Percentiles rank a stretch among this genome's conserved stretches.
phyloP scores from a whole-genome alignment of 108 stramenopile species.

The Skeletonema menzelii region DNA sequence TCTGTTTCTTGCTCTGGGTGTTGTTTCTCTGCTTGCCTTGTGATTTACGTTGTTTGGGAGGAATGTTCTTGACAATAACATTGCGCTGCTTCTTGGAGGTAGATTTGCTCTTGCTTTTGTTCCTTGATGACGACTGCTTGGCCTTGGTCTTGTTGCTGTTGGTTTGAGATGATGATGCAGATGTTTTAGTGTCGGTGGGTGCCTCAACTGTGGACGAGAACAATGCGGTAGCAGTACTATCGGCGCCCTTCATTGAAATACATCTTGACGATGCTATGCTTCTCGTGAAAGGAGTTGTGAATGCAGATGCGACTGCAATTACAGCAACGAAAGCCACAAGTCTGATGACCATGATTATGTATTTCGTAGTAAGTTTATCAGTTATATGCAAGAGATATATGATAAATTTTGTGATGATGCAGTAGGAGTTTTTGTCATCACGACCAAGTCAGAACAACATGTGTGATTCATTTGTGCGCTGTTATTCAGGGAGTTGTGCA shows the following conservation, averaged over 20 bases:
- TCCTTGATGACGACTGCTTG: background rate
- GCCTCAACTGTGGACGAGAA: background rate
- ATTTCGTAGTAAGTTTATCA: too few species aligned
- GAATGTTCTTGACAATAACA: background rate
- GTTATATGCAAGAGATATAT: too few species aligned
- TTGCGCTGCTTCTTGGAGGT: background rate
- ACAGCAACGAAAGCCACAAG: background rate
- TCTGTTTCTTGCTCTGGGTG: background rate
- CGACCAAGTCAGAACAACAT: too few species aligned
- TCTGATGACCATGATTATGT: background rate
- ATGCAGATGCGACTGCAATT: background rate
- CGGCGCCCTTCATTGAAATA: background rate
- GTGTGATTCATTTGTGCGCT: too few species aligned
- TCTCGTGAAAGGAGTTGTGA: background rate
- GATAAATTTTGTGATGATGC: too few species aligned
- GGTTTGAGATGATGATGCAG: background rate
- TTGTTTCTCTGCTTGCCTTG: background rate
- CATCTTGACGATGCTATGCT: background rate
- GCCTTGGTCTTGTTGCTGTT: background rate
- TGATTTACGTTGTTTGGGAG: constrained; percentile 1
- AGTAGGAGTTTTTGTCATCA: too few species aligned
- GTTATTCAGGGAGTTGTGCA: too few species aligned
- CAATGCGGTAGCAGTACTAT: background rate
- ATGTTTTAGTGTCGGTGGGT: background rate
- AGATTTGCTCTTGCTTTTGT: background rate